phyloP scores from a whole-genome alignment of 129 eudicot species.

The Calendula officinalis region DNA sequence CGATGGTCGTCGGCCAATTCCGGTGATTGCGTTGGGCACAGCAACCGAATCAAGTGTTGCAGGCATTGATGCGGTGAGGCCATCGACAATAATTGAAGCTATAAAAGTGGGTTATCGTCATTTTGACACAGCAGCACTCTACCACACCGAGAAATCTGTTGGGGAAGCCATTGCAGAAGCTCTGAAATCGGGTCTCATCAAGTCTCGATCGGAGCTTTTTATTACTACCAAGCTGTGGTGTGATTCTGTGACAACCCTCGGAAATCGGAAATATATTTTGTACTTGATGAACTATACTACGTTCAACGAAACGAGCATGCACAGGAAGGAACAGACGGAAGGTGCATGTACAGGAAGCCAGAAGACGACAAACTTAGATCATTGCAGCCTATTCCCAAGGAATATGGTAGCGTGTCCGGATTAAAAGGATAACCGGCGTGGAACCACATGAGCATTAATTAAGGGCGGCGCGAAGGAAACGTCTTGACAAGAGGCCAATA shows the following conservation, averaged over 20 bases:
- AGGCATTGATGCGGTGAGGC: constrained; percentile 4
- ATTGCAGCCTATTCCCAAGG: too few relatives aligned
- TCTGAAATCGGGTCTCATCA: constrained; percentile 15
- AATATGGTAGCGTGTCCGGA: too few relatives aligned
- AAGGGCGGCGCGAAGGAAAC: too few relatives aligned
- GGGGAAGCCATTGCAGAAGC: constrained; percentile 45
- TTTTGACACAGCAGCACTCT: constrained; percentile 48
- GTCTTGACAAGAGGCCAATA: too few relatives aligned
- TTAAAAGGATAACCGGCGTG: too few relatives aligned
- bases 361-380: too few relatives aligned
- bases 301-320: too few relatives aligned
- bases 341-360: too few relatives aligned
- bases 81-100: constrained; percentile 40
- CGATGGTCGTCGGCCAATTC: constrained; percentile 24
- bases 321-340: too few relatives aligned
- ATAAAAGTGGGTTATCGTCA: constrained; percentile 47
- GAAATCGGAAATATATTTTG: too few relatives aligned
- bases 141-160: constrained; percentile 34
- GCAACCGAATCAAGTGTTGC: constrained; percentile 13
- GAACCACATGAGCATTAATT: too few relatives aligned
- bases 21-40: constrained; percentile 39
- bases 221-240: constrained; percentile 9
- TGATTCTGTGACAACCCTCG: constrained; percentile 2
- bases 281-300: too few relatives aligned
- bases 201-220: constrained; percentile 12